phyloP scores from a whole-genome alignment of 768 basidiomycete genomes.

The Hygrocybe coccinea region DNA sequence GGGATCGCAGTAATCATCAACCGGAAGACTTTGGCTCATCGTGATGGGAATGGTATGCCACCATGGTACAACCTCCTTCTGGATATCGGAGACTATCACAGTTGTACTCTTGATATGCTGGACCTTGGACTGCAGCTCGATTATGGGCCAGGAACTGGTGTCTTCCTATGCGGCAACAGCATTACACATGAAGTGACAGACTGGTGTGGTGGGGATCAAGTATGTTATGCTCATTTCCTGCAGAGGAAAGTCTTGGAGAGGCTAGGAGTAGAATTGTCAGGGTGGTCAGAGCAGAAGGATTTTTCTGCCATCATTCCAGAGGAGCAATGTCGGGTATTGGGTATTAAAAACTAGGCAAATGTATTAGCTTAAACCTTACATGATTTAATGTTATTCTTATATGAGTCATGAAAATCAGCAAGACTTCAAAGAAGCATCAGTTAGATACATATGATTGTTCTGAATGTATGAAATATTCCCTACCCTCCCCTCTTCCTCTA shows the following conservation, averaged over 20 bases:
- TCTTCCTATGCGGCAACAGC: conserved; percentile 1
- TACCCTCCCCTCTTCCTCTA: too few relatives aligned
- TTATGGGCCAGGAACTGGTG: not conserved
- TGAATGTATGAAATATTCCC: too few relatives aligned
- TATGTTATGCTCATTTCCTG: conserved; percentile 5
- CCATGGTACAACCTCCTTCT: not conserved
- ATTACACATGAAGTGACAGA: not conserved
- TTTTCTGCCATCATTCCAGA: too few relatives aligned
- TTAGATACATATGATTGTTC: too few relatives aligned
- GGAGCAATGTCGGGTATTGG: too few relatives aligned
- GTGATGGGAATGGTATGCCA: not conserved
- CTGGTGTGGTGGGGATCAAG: conserved; percentile 3
- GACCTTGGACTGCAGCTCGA: not conserved
- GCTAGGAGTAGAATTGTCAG: not conserved
- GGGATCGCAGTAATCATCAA: not conserved
- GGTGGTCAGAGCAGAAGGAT: not conserved
- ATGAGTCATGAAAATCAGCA: too few relatives aligned
- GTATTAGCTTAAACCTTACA: too few relatives aligned
- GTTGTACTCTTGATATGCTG: not conserved
- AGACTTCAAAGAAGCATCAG: too few relatives aligned
- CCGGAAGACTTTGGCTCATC: not conserved
- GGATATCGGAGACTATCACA: not conserved
- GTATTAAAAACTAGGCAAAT: too few relatives aligned
- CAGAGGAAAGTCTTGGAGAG: not conserved
- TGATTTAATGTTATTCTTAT: too few relatives aligned